Base-by-base conservation (phyloP, 352 stramenopile genomes). In the Phytophthora pinifolia region DNA sequence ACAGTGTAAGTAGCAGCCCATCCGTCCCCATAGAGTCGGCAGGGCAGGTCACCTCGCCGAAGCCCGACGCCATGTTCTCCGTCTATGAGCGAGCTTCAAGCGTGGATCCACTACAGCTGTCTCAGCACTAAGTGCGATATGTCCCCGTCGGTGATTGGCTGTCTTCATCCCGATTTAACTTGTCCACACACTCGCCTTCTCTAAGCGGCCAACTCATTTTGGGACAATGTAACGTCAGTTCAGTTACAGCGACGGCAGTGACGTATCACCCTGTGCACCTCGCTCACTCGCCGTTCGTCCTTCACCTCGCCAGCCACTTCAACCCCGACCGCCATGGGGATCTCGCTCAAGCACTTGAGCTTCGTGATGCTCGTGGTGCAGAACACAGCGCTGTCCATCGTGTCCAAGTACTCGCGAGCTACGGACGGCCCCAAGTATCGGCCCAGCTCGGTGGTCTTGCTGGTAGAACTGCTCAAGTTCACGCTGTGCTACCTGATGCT, bases 311-410 rank as follows among this genome's bases (percentile, higher is more conserved):
- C 29, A 41, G n/a, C 34, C n/a, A 17, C 9, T 5, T 14, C 30
- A 1, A 9, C 31, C 18, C 8, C 10, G 12, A 13, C 6, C 7
- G 15, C 37, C 39, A 73, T 64, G 60, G 59, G 46, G 45, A 63
- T 75, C 43, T 84, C 76, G 34, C 70, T 92, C 43, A 91, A 94
- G 69, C 80, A 92, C 54, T 35, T 89, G 38, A 88, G 76, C 67
- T 89, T 94, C 49, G 59, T 89, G 37, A 87, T 94, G 83, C 85
- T 94, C 43, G 83, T 92, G 60, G 43, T 92, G 57, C 85, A 94
- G 55, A 94, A 92, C 68, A 92, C 85, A 57, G 82, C 83, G 48
- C 74, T 94, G 27, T 81, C 82, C 44, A 92, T 94, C 58, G 76
- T 91, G 44, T 92, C 85, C 65, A 95, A 95, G 74, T 93, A 92